Base-by-base conservation (phyloP, 2,329 filamentous ascomycete genomes). In the Lasiodiplodia sp. region DNA sequence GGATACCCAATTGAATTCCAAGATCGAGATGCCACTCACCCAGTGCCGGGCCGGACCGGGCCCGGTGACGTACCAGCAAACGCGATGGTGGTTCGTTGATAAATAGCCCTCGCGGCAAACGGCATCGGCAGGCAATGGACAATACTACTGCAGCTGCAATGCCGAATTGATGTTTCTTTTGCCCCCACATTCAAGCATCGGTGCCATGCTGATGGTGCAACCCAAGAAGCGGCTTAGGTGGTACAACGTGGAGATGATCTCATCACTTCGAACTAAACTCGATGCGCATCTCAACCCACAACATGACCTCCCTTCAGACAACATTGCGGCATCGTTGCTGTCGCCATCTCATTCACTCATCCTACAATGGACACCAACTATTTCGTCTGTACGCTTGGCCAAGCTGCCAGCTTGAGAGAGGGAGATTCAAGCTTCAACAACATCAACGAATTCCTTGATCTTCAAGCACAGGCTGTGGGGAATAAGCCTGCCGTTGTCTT, bases 381-480 rank as follows among this genome's bases (percentile, higher is more conserved):
- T 75, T 90, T 90, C 73, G 84, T 84, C 3, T 90, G 88, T 75
- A 89, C 87, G 0, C 80, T 90, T 2, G 88, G 86, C 1, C 83
- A 90, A 73, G 87, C 87, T 12, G 78, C 80, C 0, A 70, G 71
- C 1, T 71, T 84, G 21, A 81, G 78, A 21, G 69, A 73, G 3
- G 70, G 73, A 11, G 5, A 28, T 5, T n/a, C 12, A 12, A 23
- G n/a, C 6, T 49, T 49, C 40, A 73, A 75, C 8, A 79, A 79
- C 37, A 38, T 67, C 65, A 57, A 57, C 18, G 53, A 57, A 14
- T 67, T 67, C 53, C 18, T 67, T n/a, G 65, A 84, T n/a, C 69
- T 76, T 8, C 85, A 87, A 72, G 84, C 84, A 1, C 69, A 74
- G 8, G 38, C 72, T 0, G 72, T 76, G 62, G 80, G 82, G 0